Evolutionary conservation across 495 filamentous ascomycete genomes (phyloP).

Genomic region (Penicillium longicatenatum): DNA sequence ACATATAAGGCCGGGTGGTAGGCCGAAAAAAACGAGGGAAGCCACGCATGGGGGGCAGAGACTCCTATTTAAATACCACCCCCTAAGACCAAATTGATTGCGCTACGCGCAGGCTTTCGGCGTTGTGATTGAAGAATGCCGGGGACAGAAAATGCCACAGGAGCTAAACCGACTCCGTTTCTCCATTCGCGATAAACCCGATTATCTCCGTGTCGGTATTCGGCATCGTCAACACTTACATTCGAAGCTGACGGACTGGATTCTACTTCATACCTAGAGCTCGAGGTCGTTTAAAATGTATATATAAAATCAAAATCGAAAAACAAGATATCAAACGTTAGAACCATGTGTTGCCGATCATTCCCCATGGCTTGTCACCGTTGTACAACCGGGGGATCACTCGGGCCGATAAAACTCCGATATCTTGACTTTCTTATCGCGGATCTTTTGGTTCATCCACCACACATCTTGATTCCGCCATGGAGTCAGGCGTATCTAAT

Average conservation of each 20-base stretch:
- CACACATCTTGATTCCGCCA: slow-evolving; percentile 26
- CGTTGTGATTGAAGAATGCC: slow-evolving; percentile 12
- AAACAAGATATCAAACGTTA: background rate
- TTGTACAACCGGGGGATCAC: slow-evolving; percentile 11
- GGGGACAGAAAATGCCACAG: slow-evolving; percentile 7
- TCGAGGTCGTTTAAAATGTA: background rate
- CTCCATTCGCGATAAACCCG: slow-evolving; percentile 2
- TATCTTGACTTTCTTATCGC: slow-evolving; percentile 28
- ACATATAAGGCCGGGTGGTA: slow-evolving; percentile 15
- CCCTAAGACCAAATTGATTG: background rate
- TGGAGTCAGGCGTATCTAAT: slow-evolving; percentile 37
- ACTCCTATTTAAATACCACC: slow-evolving; percentile 10
- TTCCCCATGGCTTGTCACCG: background rate
- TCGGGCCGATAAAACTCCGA: slow-evolving; percentile 42
- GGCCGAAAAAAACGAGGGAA: slow-evolving; percentile 21
- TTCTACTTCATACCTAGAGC: background rate
- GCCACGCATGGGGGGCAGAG: slow-evolving; percentile 31
- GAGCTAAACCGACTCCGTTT: slow-evolving; percentile 4
- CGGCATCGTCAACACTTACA: slow-evolving; percentile 12
- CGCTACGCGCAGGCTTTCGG: slow-evolving; percentile 7
- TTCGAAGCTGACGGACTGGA: slow-evolving; percentile 2
- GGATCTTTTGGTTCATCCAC: slow-evolving; percentile 14
- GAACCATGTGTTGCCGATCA: background rate
- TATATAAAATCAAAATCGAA: background rate
- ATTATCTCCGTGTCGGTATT: slow-evolving; percentile 25